These are phyloP conservation scores for Paspalum vaginatum DNA, from an alignment of 176 grass and related monocot species.

Conservation along the genomic window DNA sequence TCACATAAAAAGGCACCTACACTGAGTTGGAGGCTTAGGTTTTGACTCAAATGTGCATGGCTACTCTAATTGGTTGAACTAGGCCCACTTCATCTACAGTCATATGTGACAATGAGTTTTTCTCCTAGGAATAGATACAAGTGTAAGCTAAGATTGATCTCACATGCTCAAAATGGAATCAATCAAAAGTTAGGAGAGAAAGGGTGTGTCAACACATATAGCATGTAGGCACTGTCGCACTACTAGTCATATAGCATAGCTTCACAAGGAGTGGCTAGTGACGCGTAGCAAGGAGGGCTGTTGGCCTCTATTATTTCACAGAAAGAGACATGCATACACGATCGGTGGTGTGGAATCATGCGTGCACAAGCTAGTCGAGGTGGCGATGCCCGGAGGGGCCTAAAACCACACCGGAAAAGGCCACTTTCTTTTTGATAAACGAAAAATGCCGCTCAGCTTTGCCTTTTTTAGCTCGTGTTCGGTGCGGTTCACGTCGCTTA, in stretches of 20 bases:
- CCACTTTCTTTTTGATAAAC: constrained; percentile 16
- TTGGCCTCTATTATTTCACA: background rate
- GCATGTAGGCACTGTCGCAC: background rate
- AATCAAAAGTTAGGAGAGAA: background rate
- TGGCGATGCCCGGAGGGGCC: background rate
- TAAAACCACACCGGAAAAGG: background rate
- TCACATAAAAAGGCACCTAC: no score
- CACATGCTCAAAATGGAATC: background rate
- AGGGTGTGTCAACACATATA: background rate
- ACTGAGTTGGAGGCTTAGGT: no score
- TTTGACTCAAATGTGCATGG: no score
- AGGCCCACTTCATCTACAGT: no score
- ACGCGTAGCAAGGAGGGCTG: background rate
- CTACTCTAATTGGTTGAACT: no score
- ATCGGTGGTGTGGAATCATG: background rate
- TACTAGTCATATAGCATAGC: background rate
- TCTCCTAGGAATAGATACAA: no score
- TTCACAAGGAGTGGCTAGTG: background rate
- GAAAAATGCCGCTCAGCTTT: background rate
- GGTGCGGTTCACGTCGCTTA: constrained; percentile 17
- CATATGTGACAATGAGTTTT: no score
- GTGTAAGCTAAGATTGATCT: background rate
- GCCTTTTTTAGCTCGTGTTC: constrained; percentile 5
- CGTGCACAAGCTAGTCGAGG: background rate
- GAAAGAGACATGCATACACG: background rate